A percentile compares a stretch with the other conserved stretches of the same genome.
Conservation (phyloP, 2,329 filamentous ascomycete genomes). For the Exophiala mesophila region DNA sequence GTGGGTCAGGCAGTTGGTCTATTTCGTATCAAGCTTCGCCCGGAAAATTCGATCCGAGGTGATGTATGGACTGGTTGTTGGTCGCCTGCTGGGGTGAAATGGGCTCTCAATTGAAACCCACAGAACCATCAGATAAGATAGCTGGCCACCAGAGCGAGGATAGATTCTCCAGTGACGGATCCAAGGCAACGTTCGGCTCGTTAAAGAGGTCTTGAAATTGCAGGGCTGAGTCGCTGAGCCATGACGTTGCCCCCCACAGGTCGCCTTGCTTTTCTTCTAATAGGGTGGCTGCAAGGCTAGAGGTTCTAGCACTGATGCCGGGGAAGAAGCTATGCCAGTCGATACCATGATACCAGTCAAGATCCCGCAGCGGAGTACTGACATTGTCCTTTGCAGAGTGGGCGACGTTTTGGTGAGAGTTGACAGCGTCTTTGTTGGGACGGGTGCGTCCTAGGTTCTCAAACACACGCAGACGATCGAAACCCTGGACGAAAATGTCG, state of each 20-base stretch:
- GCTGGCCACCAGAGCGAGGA: background rate
- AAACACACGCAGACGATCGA: conserved; percentile 28
- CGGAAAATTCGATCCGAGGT: no score
- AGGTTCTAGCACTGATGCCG: background rate
- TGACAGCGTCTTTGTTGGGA: no score
- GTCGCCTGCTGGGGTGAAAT: no score
- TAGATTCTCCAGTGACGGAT: background rate
- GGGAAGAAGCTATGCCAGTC: conserved; percentile 1
- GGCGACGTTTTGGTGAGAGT: background rate
- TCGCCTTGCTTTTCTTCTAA: background rate
- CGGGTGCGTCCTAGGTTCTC: conserved; percentile 1
- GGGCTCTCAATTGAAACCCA: no score
- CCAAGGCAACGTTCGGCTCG: background rate
- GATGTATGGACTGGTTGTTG: no score
- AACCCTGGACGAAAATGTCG: conserved; percentile 33
- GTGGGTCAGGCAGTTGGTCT: no score
- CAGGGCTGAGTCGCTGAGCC: background rate
- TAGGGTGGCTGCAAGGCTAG: background rate
- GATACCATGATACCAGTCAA: conserved; percentile 1
- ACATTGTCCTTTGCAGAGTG: background rate
- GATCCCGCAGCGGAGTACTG: background rate
- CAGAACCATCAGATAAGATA: no score
- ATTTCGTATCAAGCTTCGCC: no score
- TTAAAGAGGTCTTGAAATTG: background rate
- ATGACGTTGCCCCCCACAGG: background rate